phyloP scores from a whole-genome alignment of 2,329 filamentous ascomycete species.

The Colletotrichum sp. region DNA sequence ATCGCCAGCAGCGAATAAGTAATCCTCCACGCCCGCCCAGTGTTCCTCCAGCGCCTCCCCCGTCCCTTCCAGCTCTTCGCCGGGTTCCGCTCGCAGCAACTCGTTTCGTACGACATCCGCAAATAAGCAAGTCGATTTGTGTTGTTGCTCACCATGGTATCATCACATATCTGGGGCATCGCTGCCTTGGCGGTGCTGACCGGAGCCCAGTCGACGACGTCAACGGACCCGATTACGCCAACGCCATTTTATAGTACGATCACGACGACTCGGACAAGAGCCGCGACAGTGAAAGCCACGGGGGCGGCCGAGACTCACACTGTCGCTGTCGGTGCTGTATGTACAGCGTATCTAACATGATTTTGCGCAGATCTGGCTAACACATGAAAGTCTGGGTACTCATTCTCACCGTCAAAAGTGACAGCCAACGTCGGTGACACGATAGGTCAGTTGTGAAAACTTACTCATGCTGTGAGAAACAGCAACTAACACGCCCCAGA shows the following conservation, averaged over 20 bases:
- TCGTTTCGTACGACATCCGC: background rate
- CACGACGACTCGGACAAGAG: background rate
- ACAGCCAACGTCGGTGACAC: constrained; percentile 50
- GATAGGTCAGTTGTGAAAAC: constrained; percentile 40
- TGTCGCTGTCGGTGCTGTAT: constrained; percentile 19
- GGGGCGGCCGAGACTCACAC: constrained; percentile 3
- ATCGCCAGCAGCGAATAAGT: constrained; percentile 4
- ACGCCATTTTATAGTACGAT: background rate
- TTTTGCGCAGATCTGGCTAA: background rate
- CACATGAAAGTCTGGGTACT: constrained; percentile 29
- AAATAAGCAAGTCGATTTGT: background rate
- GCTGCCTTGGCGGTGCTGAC: background rate
- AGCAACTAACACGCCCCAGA: constrained; percentile 33
- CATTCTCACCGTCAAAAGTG: constrained; percentile 34
- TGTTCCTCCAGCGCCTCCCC: background rate
- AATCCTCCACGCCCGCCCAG: background rate
- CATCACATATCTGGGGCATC: background rate
- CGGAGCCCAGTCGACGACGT: background rate
- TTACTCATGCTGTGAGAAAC: background rate
- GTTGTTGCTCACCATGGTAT: background rate
- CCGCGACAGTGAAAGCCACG: background rate
- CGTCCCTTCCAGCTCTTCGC: background rate
- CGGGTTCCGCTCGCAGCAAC: background rate
- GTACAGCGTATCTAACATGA: background rate
- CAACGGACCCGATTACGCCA: background rate